A percentile compares a stretch with the other conserved stretches of the same genome.
These are phyloP conservation scores for Gamsiella multidivaricata DNA, from an alignment of 192 early-diverging fungal genomes.

Conservation along the genomic window DNA sequence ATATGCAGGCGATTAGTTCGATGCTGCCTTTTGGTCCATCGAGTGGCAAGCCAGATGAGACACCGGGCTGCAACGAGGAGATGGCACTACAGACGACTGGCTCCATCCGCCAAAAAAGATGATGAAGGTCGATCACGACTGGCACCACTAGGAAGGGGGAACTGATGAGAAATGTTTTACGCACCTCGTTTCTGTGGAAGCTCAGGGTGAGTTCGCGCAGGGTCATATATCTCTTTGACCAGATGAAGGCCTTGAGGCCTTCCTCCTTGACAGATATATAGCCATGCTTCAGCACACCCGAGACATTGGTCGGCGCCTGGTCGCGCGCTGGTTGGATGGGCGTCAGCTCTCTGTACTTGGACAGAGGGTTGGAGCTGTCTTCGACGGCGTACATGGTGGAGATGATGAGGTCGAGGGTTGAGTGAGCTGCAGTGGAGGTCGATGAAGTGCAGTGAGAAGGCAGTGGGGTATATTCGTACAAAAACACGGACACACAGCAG, in stretches of 20 bases:
- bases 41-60: too few species aligned
- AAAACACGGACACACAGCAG: background rate
- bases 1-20: too few species aligned
- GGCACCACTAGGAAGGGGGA: too few species aligned
- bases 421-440: background rate
- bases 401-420: slow-evolving; percentile 1
- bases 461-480: background rate
- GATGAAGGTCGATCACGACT: too few species aligned
- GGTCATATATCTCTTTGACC: slow-evolving; percentile 93
- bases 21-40: too few species aligned
- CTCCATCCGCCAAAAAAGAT: too few species aligned
- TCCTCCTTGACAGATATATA: slow-evolving; percentile 94
- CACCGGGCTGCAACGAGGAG: too few species aligned
- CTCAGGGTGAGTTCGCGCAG: slow-evolving; percentile 91
- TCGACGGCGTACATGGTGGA: slow-evolving; percentile 39
- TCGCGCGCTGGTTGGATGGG: slow-evolving; percentile 40
- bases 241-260: slow-evolving; percentile 90
- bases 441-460: background rate
- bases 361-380: slow-evolving; percentile 46
- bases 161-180: too few species aligned
- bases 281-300: slow-evolving; percentile 78
- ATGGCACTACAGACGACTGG: too few species aligned
- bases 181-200: slow-evolving; percentile 94
- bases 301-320: slow-evolving; percentile 44
- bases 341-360: slow-evolving; percentile 44